Evolutionary conservation across 1,284 basidiomycete genomes (phyloP).

Genomic region (Athelia psychrophila): DNA sequence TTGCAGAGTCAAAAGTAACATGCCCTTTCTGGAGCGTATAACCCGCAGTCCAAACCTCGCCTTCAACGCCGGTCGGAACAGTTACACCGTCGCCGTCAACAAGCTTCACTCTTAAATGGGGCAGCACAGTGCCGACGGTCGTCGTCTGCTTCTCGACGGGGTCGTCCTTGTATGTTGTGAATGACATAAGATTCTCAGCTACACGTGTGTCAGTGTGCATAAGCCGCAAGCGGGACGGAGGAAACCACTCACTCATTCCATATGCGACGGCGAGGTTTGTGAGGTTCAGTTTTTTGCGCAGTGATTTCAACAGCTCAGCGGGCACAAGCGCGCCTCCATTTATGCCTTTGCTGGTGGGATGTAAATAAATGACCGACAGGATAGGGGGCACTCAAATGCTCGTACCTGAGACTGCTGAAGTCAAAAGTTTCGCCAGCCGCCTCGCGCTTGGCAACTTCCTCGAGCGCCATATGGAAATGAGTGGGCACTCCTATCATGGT

Average conservation of each 20-base stretch:
- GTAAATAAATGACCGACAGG: neutral
- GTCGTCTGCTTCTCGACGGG: conserved; percentile 72
- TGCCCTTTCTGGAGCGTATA: conserved; percentile 80
- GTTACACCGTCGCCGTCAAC: conserved; percentile 56
- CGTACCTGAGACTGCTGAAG: too few relatives aligned
- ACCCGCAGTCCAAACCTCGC: conserved; percentile 73
- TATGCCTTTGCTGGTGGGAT: conserved; percentile 71
- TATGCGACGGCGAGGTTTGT: conserved; percentile 74
- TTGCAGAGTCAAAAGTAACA: conserved; percentile 52
- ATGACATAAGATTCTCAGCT: conserved; percentile 76
- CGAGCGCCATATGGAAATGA: conserved; percentile 74
- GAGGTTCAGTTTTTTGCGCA: conserved; percentile 66
- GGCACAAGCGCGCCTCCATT: conserved; percentile 79
- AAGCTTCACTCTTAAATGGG: conserved; percentile 77
- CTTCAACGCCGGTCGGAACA: conserved; percentile 66
- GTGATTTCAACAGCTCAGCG: conserved; percentile 72
- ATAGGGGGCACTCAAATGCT: neutral
- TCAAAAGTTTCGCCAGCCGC: neutral
- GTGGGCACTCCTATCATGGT: conserved; percentile 84
- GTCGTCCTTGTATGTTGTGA: conserved; percentile 70
- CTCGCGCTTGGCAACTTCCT: conserved; percentile 54
- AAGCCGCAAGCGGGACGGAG: too few relatives aligned
- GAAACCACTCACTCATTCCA: conserved; percentile 69
- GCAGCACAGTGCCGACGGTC: conserved; percentile 74
- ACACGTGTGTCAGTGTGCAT: conserved; percentile 19